These are phyloP conservation scores for Boletus coccyginus DNA, from an alignment of 768 basidiomycete species.

Conservation along the genomic window DNA sequence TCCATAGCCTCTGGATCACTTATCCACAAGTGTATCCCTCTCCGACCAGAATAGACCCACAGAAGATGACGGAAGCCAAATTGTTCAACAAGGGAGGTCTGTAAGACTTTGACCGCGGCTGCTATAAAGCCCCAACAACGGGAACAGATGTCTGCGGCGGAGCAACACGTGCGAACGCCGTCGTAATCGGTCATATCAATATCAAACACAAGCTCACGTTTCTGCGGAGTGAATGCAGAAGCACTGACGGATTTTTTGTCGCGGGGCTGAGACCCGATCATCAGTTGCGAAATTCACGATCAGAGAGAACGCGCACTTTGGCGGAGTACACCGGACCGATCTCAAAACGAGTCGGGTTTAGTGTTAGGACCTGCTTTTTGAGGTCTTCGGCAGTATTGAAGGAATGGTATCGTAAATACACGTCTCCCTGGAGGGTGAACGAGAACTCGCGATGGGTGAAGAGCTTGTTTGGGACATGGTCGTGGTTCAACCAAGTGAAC, in stretches of 20 bases:
- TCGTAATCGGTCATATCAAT: slow-evolving; percentile 99
- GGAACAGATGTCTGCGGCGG: slow-evolving; percentile 84
- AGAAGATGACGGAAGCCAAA: slow-evolving; percentile 89
- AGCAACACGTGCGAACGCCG: slow-evolving; percentile 91
- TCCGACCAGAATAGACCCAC: slow-evolving; percentile 98
- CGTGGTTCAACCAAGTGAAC: slow-evolving; percentile 63
- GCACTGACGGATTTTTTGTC: slow-evolving; percentile 78
- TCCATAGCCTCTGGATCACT: slow-evolving; percentile 86
- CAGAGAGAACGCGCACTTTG: slow-evolving; percentile 53
- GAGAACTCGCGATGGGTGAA: slow-evolving; percentile 96
- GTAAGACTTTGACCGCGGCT: slow-evolving; percentile 85
- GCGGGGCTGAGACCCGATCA: not conserved
- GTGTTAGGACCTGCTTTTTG: slow-evolving; percentile 80
- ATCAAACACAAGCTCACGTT: slow-evolving; percentile 96
- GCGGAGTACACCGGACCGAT: slow-evolving; percentile 93
- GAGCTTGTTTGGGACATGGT: slow-evolving; percentile 70
- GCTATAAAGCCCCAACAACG: slow-evolving; percentile 96
- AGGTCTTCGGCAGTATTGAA: slow-evolving; percentile 84
- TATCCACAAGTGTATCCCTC: slow-evolving; percentile 98
- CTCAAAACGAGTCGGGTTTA: slow-evolving; percentile 93
- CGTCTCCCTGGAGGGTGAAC: slow-evolving; percentile 87
- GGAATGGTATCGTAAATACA: slow-evolving; percentile 94
- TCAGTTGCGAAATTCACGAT: not conserved
- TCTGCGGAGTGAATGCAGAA: slow-evolving; percentile 65
- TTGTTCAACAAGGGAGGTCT: slow-evolving; percentile 75